Evolutionary conservation across 768 basidiomycete genomes (phyloP), one percentile per base, ranked within the genome.

Genomic region (Tubosaeta sp.): DNA sequence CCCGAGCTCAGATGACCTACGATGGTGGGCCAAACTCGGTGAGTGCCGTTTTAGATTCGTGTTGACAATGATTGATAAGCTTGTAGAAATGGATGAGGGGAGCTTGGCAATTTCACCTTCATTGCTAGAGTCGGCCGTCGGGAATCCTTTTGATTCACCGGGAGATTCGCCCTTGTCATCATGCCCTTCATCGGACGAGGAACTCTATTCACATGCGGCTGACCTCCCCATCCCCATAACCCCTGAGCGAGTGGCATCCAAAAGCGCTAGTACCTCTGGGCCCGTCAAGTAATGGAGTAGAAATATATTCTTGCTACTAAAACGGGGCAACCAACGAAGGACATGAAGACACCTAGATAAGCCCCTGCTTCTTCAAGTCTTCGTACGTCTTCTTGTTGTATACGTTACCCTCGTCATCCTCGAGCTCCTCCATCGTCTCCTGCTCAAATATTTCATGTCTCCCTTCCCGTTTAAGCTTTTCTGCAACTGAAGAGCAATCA

Each of bases 311-410:
- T 18, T 32, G 22, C 29, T 24, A 21, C 49, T 30, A 25, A 13
- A 30, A 48, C 39, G 27, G 41, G 54, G 36, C 39, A 52, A 11
- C 42, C 7, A 35, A 34, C 40, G 30, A 24, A 51, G 27, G 48
- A 48, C 43, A 52, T 14, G n/a, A 31, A 16, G 24, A 24, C n/a
- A 11, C 38, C 41, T 72, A 90, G 50, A 94, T 89, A 50, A 95
- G 73, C 51, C 94, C 94, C 67, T 97, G 94, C 72, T 94, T 92
- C 77, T 94, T 95, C 59, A 96, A 76, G 63, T 95, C 92, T 60
- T 95, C 92, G 64, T 94, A 97, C n/a, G 92, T 95, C 77, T 96
- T 96, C 63, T 86, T 84, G 70, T 94, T 94, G 71, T 98, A 97
- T 44, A 98, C 96, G 60, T 99, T 98, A 14, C 96, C 96, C 66